Percentiles rank a stretch among this genome's conserved stretches.
Evolutionary conservation across 768 basidiomycete species (phyloP).

Genomic region (Mycena crocata): DNA sequence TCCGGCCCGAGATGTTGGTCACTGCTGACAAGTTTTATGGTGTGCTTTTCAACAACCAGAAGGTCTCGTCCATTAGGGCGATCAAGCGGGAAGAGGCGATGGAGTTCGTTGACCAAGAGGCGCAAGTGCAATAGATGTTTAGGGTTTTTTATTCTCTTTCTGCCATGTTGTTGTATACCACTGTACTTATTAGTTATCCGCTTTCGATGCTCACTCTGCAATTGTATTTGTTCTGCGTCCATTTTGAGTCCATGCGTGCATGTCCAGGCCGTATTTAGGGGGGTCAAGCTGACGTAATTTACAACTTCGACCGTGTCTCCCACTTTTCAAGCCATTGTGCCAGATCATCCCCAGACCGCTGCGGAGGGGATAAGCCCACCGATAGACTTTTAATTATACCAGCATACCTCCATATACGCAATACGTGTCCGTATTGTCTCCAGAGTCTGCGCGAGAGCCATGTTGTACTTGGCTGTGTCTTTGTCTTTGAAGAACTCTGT

Average conservation of each 20-base stretch:
- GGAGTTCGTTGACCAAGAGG: constrained; percentile 85
- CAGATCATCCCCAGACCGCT: constrained; percentile 73
- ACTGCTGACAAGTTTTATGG: constrained; percentile 98
- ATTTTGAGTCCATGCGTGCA: no score
- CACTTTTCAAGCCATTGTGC: constrained; percentile 62
- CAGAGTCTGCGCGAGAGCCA: constrained; percentile 72
- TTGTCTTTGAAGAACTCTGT: constrained; percentile 86
- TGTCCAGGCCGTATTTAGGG: no score
- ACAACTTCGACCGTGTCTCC: constrained; percentile 41
- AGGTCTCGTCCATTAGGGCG: constrained; percentile 88
- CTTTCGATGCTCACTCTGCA: constrained; percentile 23
- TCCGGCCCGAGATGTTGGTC: constrained; percentile 96
- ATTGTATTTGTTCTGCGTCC: constrained; percentile 36
- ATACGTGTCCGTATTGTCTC: constrained; percentile 73
- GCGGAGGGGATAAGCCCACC: constrained; percentile 15
- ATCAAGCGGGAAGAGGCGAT: constrained; percentile 93
- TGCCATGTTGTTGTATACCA: constrained; percentile 27
- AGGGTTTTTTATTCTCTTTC: neutral
- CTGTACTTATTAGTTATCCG: constrained; percentile 24
- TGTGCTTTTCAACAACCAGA: constrained; percentile 95
- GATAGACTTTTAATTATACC: constrained; percentile 16
- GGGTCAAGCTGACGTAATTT: constrained; percentile 28
- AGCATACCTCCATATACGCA: constrained; percentile 69
- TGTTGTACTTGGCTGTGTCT: constrained; percentile 76
- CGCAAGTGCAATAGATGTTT: constrained; percentile 42